Evolutionary conservation across 176 grass and related monocot species (phyloP).

Genomic region (Triticum timopheevii): DNA sequence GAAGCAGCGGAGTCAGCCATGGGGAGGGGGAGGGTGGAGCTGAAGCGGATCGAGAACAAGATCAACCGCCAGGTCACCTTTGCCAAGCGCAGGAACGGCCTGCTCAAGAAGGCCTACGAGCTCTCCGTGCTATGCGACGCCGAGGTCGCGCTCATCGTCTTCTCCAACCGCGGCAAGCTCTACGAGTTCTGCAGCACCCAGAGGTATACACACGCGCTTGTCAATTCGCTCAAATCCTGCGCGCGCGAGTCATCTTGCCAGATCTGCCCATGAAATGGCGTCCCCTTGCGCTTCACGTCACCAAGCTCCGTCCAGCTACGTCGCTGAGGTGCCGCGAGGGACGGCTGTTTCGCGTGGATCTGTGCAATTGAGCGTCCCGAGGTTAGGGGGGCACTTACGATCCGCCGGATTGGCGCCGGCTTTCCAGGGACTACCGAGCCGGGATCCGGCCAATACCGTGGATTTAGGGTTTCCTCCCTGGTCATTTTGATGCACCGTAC

Average conservation of each 20-base stretch:
- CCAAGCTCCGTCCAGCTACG: background rate
- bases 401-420: background rate
- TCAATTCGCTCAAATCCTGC: background rate
- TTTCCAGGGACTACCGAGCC: background rate
- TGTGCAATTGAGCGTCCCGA: background rate
- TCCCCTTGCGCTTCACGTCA: background rate
- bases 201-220: constrained; percentile 23
- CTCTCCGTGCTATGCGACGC: constrained; percentile 82
- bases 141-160: constrained; percentile 78
- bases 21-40: constrained; percentile 59
- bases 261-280: constrained; percentile 2
- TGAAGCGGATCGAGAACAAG: constrained; percentile 80
- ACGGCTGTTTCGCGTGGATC: background rate
- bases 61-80: constrained; percentile 77
- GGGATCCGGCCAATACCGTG: background rate
- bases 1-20: constrained; percentile 2
- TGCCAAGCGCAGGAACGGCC: constrained; percentile 68
- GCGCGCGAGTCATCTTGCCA: background rate
- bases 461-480: constrained; percentile 29
- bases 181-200: constrained; percentile 75
- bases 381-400: background rate
- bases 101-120: constrained; percentile 83
- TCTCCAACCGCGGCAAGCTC: constrained; percentile 78
- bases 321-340: background rate
- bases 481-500: background rate